phyloP scores from a whole-genome alignment of 148 eudicot species.

The Rhododendron ferrugineum region DNA sequence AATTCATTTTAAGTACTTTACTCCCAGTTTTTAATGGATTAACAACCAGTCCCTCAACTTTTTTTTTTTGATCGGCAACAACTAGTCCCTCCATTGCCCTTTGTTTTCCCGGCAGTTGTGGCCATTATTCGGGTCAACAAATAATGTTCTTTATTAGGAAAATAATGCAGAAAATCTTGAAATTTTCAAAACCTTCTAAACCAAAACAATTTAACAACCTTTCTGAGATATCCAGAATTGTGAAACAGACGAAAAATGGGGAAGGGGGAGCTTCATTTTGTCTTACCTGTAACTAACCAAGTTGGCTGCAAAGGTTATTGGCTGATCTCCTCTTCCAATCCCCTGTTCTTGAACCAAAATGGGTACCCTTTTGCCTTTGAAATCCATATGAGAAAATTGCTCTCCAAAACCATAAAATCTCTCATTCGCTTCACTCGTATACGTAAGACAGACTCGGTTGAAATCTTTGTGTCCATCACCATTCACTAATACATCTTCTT shows the following conservation, averaged over 20 bases:
- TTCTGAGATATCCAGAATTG: neutral
- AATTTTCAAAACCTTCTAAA: neutral
- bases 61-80: too few relatives aligned
- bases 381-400: constrained; percentile 92
- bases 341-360: constrained; percentile 98
- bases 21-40: neutral
- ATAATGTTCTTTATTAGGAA: neutral
- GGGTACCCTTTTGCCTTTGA: constrained; percentile 92
- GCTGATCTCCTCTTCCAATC: constrained; percentile 99
- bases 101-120: neutral
- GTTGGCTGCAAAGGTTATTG: constrained; percentile 88
- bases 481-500: constrained; percentile 34
- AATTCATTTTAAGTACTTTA: constrained; percentile 5
- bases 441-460: constrained; percentile 69
- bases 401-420: constrained; percentile 93
- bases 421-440: constrained; percentile 72
- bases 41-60: neutral
- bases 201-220: neutral
- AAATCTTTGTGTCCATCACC: constrained; percentile 25
- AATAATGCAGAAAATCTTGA: neutral
- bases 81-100: neutral
- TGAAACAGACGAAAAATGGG: neutral
- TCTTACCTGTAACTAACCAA: constrained; percentile 86
- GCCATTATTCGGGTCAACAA: neutral
- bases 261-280: neutral